Percentiles rank a stretch among this genome's conserved stretches.
Conservation (phyloP, 331 rosid genomes). For the Malus hybrid region DNA sequence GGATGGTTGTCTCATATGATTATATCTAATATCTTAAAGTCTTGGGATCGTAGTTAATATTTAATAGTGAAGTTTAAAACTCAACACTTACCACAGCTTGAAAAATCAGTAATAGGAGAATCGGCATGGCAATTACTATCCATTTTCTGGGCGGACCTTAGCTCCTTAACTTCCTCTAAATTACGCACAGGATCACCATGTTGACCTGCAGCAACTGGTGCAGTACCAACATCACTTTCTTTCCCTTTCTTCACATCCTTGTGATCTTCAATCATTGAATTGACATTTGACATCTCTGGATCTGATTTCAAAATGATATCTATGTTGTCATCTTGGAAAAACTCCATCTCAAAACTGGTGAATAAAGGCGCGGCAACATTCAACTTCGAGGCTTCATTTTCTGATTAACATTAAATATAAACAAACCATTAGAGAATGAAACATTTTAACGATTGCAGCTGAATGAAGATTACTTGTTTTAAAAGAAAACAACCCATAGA, state of each 20-base stretch:
- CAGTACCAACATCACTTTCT: background rate
- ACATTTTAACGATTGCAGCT: background rate
- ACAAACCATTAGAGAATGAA: background rate
- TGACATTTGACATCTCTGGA: background rate
- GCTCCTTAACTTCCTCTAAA: background rate
- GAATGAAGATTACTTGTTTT: background rate
- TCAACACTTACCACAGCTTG: background rate
- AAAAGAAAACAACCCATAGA: background rate
- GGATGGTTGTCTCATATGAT: background rate
- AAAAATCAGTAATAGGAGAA: background rate
- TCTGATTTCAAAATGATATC: background rate
- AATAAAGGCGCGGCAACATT: background rate
- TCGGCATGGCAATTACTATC: background rate
- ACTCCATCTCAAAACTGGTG: background rate
- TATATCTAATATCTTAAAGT: background rate
- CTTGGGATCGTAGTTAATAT: background rate
- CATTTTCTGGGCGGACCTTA: background rate
- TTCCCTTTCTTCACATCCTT: slow-evolving; percentile 1
- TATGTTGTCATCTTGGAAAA: background rate
- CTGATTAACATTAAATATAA: background rate
- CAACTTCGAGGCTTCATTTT: background rate
- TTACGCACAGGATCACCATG: background rate
- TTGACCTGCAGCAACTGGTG: slow-evolving; percentile 4
- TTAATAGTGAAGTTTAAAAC: background rate
- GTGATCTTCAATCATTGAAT: background rate